These are phyloP conservation scores for Cercophora sp. DNA, from an alignment of 495 filamentous ascomycete genomes.

Conservation along the genomic window DNA sequence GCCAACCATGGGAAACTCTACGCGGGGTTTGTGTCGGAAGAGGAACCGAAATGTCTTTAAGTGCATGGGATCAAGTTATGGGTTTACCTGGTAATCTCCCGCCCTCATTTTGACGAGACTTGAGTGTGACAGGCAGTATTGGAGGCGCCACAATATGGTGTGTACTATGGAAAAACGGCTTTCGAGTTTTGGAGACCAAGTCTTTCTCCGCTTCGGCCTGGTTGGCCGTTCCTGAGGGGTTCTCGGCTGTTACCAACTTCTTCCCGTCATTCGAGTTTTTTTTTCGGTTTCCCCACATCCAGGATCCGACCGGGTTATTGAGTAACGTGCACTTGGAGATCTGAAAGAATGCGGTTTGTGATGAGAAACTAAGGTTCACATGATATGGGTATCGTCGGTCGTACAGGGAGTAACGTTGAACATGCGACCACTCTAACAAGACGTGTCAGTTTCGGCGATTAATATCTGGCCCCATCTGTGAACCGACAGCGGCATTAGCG, in stretches of 20 bases:
- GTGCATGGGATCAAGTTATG: not conserved
- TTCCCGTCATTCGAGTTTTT: slow-evolving; percentile 4
- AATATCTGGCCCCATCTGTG: too few species aligned
- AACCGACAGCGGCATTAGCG: not conserved
- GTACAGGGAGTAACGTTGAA: too few species aligned
- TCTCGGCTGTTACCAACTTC: slow-evolving; percentile 8
- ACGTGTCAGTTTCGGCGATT: too few species aligned
- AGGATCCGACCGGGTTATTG: too few species aligned
- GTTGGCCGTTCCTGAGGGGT: not conserved
- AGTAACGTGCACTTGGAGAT: too few species aligned
- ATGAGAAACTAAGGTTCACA: too few species aligned
- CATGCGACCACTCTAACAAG: too few species aligned
- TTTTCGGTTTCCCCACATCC: too few species aligned
- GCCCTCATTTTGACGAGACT: not conserved
- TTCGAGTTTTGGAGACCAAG: not conserved
- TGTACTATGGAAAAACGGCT: slow-evolving; percentile 14
- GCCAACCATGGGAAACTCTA: too few species aligned
- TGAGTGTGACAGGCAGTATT: not conserved
- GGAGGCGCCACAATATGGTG: slow-evolving; percentile 6
- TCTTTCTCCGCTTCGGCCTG: slow-evolving; percentile 10
- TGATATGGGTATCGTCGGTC: too few species aligned
- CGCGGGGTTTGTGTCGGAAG: too few species aligned
- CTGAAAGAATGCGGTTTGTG: too few species aligned
- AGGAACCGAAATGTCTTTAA: not conserved
- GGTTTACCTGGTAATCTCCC: slow-evolving; percentile 4